These are phyloP conservation scores for Sordariomycetes sp. DNA, from an alignment of 2,329 filamentous ascomycete genomes.

Conservation along the genomic window DNA sequence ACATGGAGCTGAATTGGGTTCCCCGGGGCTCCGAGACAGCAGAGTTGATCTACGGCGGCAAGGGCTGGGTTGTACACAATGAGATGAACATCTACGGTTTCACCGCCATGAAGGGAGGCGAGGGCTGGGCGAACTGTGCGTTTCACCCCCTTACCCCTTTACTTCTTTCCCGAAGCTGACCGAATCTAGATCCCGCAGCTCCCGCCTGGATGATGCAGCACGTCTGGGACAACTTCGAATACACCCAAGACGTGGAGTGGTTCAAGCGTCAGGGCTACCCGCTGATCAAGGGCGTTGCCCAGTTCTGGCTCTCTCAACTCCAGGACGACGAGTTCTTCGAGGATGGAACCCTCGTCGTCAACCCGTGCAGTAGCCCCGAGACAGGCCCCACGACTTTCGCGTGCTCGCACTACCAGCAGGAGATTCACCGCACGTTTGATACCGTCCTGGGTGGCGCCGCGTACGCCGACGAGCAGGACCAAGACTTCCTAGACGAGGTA, in stretches of 20 bases:
- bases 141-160: slow-evolving; percentile 21
- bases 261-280: slow-evolving; percentile 38
- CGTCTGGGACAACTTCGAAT: slow-evolving; percentile 47
- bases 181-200: slow-evolving; percentile 27
- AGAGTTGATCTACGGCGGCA: slow-evolving; percentile 39
- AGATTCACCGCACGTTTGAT: slow-evolving; percentile 33
- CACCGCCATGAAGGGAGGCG: slow-evolving; percentile 27
- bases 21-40: slow-evolving; percentile 45
- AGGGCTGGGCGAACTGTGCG: slow-evolving; percentile 21
- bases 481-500: slow-evolving; percentile 22
- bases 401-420: slow-evolving; percentile 44
- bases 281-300: slow-evolving; percentile 39
- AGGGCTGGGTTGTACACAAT: slow-evolving; percentile 47
- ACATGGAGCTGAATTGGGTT: slow-evolving; percentile 43
- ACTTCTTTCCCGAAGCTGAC: neutral
- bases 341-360: slow-evolving; percentile 43
- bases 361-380: slow-evolving; percentile 50
- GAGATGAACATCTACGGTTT: slow-evolving; percentile 52
- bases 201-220: slow-evolving; percentile 53
- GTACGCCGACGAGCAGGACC: slow-evolving; percentile 14
- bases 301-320: slow-evolving; percentile 48
- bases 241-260: slow-evolving; percentile 37
- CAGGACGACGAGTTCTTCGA: slow-evolving; percentile 37
- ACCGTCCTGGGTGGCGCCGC: slow-evolving; percentile 19
- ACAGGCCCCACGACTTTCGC: slow-evolving; percentile 44